Evolutionary conservation across 345 rosid species (phyloP), one percentile per base, ranked within the genome.

Genomic region (Boechera divaricarpa): DNA sequence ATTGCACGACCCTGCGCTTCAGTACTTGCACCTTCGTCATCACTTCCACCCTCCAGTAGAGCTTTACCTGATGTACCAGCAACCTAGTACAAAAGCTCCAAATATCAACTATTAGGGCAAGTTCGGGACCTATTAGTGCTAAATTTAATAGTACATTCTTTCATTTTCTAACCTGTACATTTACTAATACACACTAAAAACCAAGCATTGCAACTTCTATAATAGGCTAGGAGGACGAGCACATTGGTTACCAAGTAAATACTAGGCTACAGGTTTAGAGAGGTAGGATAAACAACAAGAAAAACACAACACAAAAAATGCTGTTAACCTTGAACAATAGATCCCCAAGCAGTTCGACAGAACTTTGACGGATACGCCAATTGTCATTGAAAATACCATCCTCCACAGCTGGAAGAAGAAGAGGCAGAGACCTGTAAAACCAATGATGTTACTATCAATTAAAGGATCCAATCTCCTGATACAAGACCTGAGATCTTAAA

Each of bases 31-130:
- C 98, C 99, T 83, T 95, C 99, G 80, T 92, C 99, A 81, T 95
- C 99, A 84, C 99, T 95, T 33, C 99, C 99, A 67, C 99, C 99
- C 82, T 95, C 98, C 48, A 95, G 98, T 72, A 95, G 84, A 72
- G 98, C 91, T 84, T 95, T 95, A 38, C 99, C 99, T 39, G 99
- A 91, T 73, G 99, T 92, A 72, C 99, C 99, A 84, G 98, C 99
- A 86, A 95, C 98, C 99, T 95, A 79, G 59, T 33, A 76, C 28
- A 32, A 69, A 55, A 70, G 38, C 54, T 26, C 64, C 48, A 72
- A 44, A 58, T 21, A 69, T 41, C 51, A 41, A 49, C 78, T 9
- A 45, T 48, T 32, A 67, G 24, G 56, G 70, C 45, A 52, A 59
- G 35, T 42, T 42, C 57, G 21, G 6, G 36, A 63, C 26, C 44